Evolutionary conservation across 192 early-diverging fungal genomes (phyloP).

Genomic region (Coemansia sp.): DNA sequence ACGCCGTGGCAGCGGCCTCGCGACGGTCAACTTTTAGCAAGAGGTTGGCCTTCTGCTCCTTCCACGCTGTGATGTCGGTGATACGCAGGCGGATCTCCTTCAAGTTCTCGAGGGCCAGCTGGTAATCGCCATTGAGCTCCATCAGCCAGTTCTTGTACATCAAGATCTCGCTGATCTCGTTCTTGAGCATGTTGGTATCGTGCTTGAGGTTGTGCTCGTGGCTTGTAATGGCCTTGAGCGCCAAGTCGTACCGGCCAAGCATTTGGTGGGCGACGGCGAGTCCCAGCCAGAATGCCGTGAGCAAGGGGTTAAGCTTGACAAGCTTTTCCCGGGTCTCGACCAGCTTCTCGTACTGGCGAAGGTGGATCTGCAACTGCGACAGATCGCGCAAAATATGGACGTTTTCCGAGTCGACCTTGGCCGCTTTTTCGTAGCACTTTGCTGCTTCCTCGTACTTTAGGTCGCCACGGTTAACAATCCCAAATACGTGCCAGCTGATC

Average conservation of each 20-base stretch:
- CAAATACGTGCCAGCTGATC: constrained; percentile 97
- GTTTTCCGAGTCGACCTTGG: constrained; percentile 88
- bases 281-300: constrained; percentile 82
- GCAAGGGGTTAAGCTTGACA: constrained; percentile 67
- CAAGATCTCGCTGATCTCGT: constrained; percentile 80
- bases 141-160: constrained; percentile 87
- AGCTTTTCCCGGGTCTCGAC: constrained; percentile 73
- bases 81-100: constrained; percentile 73
- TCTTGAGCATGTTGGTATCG: constrained; percentile 37
- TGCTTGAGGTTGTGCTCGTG: constrained; percentile 71
- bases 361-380: constrained; percentile 82
- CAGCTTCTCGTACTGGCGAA: constrained; percentile 84
- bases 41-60: constrained; percentile 74
- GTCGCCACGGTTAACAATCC: constrained; percentile 88
- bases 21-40: constrained; percentile 67
- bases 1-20: constrained; percentile 75
- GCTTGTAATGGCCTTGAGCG: constrained; percentile 67
- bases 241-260: constrained; percentile 73
- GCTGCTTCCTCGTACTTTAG: constrained; percentile 92
- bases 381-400: constrained; percentile 91
- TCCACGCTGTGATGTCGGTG: constrained; percentile 73
- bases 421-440: constrained; percentile 88
- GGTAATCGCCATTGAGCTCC: constrained; percentile 79
- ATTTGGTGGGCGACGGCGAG: constrained; percentile 86
- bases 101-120: constrained; percentile 78